A percentile compares a stretch with the other conserved stretches of the same genome.
Conservation (phyloP, 441 rosid genomes). For the Pelargonium myrrhifolium region DNA sequence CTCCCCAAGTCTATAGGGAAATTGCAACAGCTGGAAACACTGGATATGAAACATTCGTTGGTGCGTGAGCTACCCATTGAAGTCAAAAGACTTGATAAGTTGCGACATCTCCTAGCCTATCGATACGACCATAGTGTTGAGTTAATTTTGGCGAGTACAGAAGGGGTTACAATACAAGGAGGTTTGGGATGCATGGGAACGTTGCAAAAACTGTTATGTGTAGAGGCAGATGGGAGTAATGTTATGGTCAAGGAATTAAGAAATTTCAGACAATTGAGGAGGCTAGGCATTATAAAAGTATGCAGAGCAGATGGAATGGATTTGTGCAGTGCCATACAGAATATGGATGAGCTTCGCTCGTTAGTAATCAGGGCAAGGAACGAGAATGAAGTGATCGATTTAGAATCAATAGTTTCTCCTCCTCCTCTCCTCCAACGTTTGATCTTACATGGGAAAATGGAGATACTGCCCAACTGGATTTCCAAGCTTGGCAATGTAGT, state of each 20-base stretch:
- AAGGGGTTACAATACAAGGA: not conserved
- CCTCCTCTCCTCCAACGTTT: not conserved
- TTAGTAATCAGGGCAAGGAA: not conserved
- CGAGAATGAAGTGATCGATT: not conserved
- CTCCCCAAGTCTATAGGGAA: slow-evolving; percentile 18
- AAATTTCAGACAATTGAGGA: not conserved
- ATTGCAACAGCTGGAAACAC: slow-evolving; percentile 5
- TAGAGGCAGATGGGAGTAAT: not conserved
- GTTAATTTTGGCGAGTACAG: not conserved
- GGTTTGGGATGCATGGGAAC: not conserved
- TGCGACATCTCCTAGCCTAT: slow-evolving; percentile 1
- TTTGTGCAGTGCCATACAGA: not conserved
- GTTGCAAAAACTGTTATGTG: not conserved
- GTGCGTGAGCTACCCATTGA: slow-evolving; percentile 2
- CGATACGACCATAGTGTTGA: not conserved
- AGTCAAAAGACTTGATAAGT: not conserved
- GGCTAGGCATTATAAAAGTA: not conserved
- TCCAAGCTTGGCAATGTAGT: not conserved
- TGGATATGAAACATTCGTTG: slow-evolving; percentile 12
- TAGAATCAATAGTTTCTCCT: not conserved
- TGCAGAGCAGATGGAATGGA: not conserved
- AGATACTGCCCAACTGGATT: not conserved
- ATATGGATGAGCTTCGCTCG: not conserved
- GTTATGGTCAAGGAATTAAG: not conserved
- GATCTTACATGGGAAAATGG: not conserved